Evolutionary conservation across 331 rosid species (phyloP), one percentile per base, ranked within the genome.

Genomic region (Dryas integrifolia): DNA sequence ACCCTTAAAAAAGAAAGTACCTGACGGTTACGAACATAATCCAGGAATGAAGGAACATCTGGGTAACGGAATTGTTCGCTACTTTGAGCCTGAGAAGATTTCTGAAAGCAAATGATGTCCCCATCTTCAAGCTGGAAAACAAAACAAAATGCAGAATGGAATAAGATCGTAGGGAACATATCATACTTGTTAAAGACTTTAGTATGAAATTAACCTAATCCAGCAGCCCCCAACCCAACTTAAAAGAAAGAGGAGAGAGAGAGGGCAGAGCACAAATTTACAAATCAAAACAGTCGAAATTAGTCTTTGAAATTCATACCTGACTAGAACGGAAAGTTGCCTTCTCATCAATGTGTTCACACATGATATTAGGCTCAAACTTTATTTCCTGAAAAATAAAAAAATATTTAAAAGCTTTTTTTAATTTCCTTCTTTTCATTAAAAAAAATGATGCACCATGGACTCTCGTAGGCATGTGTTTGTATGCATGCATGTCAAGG

Each of bases 1-100:
- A 45, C 14, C 21, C 65, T 60, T 35, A 41, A 9, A 9, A 30
- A 69, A 67, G 56, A 80, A 77, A 68, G 63, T 85, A 92, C 98
- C 89, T 92, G 98, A n/a, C 96, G 95, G 75, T 90, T 92, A 74
- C 88, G 96, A 65, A 92, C 98, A 73, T 92, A 92, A 76, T 92
- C 98, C 69, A 92, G 81, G 84, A 88, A 92, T 48, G 96, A 90
- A 52, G 98, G 96, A 75, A 92, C 96, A 7, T 92, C 98, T n/a
- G 92, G 87, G 75, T 88, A 92, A 67, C 96, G 98, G 57, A 56
- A 63, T 26, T 72, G 88, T 52, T 86, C 91, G 59, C 76, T 87
- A 65, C 41, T 85, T 60, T 84, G 91, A 53, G 70, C 71, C 18
- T 83, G 68, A 73, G 85, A 78, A 68, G 86, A 80, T 80, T 88